phyloP scores from a whole-genome alignment of 139 green algal species.

The Medakamo hakoo region DNA sequence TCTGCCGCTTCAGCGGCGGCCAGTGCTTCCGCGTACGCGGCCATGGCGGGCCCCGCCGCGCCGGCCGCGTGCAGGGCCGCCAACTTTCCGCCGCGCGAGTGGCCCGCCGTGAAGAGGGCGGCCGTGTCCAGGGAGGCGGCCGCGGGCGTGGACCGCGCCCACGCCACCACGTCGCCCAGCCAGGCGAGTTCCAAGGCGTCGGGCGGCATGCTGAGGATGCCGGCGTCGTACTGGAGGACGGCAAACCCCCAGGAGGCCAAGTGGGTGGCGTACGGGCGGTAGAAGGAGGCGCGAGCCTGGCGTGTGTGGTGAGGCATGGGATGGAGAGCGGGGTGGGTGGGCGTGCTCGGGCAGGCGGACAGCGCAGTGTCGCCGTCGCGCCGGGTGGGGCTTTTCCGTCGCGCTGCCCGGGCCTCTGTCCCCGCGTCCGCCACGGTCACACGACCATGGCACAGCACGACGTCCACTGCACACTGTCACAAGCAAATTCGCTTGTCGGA shows the following conservation, averaged over 20 bases:
- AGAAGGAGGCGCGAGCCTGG: conserved; percentile 19
- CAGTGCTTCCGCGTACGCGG: background rate
- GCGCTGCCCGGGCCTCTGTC: too few species aligned
- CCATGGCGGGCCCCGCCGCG: background rate
- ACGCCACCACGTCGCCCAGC: conserved; percentile 1
- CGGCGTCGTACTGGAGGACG: conserved; percentile 14
- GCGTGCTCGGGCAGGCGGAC: too few species aligned
- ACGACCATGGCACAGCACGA: too few species aligned
- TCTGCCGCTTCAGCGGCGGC: too few species aligned
- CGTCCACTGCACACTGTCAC: too few species aligned
- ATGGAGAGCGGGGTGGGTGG: too few species aligned
- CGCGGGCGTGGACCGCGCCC: conserved; percentile 1
- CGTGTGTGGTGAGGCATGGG: too few species aligned
- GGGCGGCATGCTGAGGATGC: conserved; percentile 9
- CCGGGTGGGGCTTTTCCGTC: too few species aligned
- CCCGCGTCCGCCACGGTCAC: too few species aligned
- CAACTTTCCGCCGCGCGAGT: conserved; percentile 33
- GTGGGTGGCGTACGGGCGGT: conserved; percentile 3
- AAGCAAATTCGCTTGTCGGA: too few species aligned
- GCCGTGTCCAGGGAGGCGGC: background rate
- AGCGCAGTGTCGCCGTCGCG: too few species aligned
- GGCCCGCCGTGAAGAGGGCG: conserved; percentile 9
- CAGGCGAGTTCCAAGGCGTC: conserved; percentile 10
- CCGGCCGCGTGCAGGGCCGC: conserved; percentile 20
- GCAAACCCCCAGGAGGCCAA: conserved; percentile 10